Percentiles rank a stretch among this genome's conserved stretches.
These are phyloP conservation scores for Xylariaceae sp. DNA, from an alignment of 2,329 filamentous ascomycete species.

Conservation along the genomic window DNA sequence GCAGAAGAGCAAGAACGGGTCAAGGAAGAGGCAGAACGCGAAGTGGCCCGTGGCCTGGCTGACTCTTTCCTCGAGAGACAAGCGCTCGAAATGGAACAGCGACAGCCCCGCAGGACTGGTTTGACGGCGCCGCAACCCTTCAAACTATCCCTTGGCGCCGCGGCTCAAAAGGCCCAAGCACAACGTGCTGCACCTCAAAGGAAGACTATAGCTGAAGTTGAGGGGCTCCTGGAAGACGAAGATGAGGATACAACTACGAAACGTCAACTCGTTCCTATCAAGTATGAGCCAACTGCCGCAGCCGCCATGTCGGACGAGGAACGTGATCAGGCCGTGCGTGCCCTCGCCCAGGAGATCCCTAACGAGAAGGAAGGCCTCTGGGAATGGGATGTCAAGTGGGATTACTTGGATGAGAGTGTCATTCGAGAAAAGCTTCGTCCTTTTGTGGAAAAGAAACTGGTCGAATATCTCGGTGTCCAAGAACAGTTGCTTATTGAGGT, in stretches of 20 bases:
- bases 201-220: slow-evolving; percentile 86
- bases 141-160: slow-evolving; percentile 87
- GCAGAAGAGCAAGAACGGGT: slow-evolving; percentile 71
- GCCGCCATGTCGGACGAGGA: slow-evolving; percentile 80
- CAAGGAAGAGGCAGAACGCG: slow-evolving; percentile 63
- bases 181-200: slow-evolving; percentile 53
- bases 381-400: slow-evolving; percentile 91
- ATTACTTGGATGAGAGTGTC: slow-evolving; percentile 74
- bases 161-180: slow-evolving; percentile 65
- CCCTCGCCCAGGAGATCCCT: slow-evolving; percentile 85
- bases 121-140: slow-evolving; percentile 65
- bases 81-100: slow-evolving; percentile 65
- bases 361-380: slow-evolving; percentile 80
- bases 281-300: slow-evolving; percentile 65
- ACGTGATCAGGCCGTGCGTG: slow-evolving; percentile 70
- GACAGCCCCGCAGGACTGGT: slow-evolving; percentile 33
- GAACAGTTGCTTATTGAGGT: slow-evolving; percentile 93
- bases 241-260: slow-evolving; percentile 69
- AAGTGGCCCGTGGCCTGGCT: slow-evolving; percentile 76
- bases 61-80: slow-evolving; percentile 86
- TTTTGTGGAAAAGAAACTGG: slow-evolving; percentile 96
- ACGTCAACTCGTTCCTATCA: slow-evolving; percentile 74
- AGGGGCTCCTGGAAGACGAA: slow-evolving; percentile 90
- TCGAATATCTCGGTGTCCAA: slow-evolving; percentile 93
- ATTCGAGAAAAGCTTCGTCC: slow-evolving; percentile 82